phyloP scores from a whole-genome alignment of 495 filamentous ascomycete species.

The Penicillium flavigenum region DNA sequence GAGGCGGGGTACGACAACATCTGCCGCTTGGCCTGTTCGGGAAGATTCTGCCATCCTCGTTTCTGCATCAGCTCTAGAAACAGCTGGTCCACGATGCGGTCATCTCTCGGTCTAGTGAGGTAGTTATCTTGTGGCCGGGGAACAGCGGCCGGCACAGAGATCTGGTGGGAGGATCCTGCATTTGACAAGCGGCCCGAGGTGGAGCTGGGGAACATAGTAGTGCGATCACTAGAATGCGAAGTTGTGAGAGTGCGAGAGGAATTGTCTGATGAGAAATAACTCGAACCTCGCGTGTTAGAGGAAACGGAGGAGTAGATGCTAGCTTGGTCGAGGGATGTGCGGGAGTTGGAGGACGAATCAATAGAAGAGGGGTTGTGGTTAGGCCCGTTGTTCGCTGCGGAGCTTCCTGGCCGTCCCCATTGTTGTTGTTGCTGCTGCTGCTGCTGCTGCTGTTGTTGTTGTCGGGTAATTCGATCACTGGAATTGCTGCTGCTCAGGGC shows the following conservation, averaged over 20 bases:
- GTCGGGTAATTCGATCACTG: slow-evolving; percentile 64
- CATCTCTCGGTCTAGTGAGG: slow-evolving; percentile 73
- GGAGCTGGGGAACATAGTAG: slow-evolving; percentile 27
- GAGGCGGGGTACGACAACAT: slow-evolving; percentile 90
- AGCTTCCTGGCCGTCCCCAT: slow-evolving; percentile 61
- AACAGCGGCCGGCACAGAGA: slow-evolving; percentile 45
- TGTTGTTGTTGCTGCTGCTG: slow-evolving; percentile 64
- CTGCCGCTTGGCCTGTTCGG: slow-evolving; percentile 91
- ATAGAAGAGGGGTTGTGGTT: slow-evolving; percentile 64
- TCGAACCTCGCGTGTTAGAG: slow-evolving; percentile 61
- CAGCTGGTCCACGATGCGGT: slow-evolving; percentile 84
- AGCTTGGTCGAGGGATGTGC: slow-evolving; percentile 67
- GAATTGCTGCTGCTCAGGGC: slow-evolving; percentile 65
- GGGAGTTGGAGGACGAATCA: slow-evolving; percentile 68
- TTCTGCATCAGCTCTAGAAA: slow-evolving; percentile 96
- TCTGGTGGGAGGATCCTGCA: slow-evolving; percentile 32
- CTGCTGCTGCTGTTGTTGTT: slow-evolving; percentile 59
- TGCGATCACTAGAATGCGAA: slow-evolving; percentile 45
- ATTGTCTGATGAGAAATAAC: slow-evolving; percentile 60
- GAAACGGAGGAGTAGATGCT: slow-evolving; percentile 63
- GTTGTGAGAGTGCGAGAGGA: slow-evolving; percentile 59
- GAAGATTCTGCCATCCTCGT: slow-evolving; percentile 92
- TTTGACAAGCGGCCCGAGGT: slow-evolving; percentile 37
- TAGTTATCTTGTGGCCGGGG: slow-evolving; percentile 52
- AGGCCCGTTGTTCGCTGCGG: slow-evolving; percentile 52